Base-by-base conservation (phyloP, 192 early-diverging fungal genomes). In the Rhizoclosmatium sp. region DNA sequence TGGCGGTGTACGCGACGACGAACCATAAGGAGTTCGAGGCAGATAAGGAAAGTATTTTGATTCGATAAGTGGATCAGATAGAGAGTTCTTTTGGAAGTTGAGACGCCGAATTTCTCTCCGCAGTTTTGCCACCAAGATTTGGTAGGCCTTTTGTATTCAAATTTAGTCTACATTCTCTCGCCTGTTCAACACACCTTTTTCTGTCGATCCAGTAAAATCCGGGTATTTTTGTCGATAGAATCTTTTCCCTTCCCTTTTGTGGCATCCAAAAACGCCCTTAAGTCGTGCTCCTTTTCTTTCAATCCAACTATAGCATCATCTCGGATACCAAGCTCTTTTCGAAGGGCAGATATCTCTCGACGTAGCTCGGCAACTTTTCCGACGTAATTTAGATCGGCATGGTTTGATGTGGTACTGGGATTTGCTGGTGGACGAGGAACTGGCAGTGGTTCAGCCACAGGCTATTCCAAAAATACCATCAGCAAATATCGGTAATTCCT, bases 31-130 rank as follows among this genome's bases (percentile, higher is more conserved):
- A 3, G 83, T 85, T 1, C 85, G 74, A 21, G 85, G 83, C 2
- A 87, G 75, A 54, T 83, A 84, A 3, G 85, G 85, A 71, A 87
- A 87, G 80, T 87, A 87, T 69, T 83, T 84, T n/a, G 82, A 82
- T 62, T 87, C 85, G 48, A 87, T 87, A 47, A 87, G 49, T 0
- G 85, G 85, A 71, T 87, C 85, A 14, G 83, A 76, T 5, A 87
- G 71, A n/a, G 83, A 84, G 69, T 85, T 85, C 31, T 82, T 73
- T 76, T 87, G 85, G 65, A 83, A 87, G 59, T 83, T 82, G 10
- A 87, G 67, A 3, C 83, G 79, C 16, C 85, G 85, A 41, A 87
- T 65, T 68, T 87, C 83, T 2, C 83, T 61, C 1, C 83, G 62
- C n/a, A 87, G 76, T 61, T 85, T 85, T 48, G 81, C 83, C n/a